These are phyloP conservation scores for Aspergillus cristatus DNA, from an alignment of 495 filamentous ascomycete species.

Conservation along the genomic window DNA sequence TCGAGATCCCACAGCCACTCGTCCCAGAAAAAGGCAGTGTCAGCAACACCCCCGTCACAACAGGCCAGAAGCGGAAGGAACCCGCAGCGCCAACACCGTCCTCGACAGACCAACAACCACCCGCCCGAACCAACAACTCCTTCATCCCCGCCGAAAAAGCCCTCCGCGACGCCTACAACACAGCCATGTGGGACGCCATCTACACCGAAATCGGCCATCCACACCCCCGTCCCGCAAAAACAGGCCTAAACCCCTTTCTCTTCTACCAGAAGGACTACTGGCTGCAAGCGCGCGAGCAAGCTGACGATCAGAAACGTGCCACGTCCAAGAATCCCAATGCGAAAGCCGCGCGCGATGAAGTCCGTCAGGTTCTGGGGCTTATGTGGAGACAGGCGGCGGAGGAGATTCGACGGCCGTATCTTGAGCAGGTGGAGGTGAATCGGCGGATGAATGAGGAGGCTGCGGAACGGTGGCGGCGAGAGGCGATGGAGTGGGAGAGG, in stretches of 20 bases:
- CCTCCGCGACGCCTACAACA: conserved; percentile 60
- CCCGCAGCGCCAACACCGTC: conserved; percentile 5
- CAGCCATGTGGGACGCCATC: conserved; percentile 60
- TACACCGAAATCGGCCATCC: conserved; percentile 61
- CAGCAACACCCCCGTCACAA: conserved; percentile 5
- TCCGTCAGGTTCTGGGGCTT: conserved; percentile 69
- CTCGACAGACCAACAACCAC: conserved; percentile 3
- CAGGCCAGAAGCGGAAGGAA: conserved; percentile 11
- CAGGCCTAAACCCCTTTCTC: conserved; percentile 63
- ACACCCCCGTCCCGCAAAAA: conserved; percentile 58
- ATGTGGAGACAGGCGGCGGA: conserved; percentile 77
- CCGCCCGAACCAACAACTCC: conserved; percentile 5
- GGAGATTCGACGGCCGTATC: conserved; percentile 63
- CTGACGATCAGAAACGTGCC: conserved; percentile 56
- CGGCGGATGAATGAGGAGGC: conserved; percentile 52
- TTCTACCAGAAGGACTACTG: conserved; percentile 67
- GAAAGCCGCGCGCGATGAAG: conserved; percentile 60
- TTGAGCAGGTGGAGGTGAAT: conserved; percentile 58
- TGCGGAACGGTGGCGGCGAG: conserved; percentile 46
- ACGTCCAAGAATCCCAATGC: conserved; percentile 58
- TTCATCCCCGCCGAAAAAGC: conserved; percentile 34
- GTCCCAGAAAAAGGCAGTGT: conserved; percentile 52
- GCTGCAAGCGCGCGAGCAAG: conserved; percentile 60
- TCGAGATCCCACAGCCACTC: conserved; percentile 64
- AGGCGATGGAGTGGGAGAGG: conserved; percentile 60